Percentiles rank a stretch among this genome's conserved stretches.
Evolutionary conservation across 129 eudicot species (phyloP).

Genomic region (Ambrosia artemisiifolia): DNA sequence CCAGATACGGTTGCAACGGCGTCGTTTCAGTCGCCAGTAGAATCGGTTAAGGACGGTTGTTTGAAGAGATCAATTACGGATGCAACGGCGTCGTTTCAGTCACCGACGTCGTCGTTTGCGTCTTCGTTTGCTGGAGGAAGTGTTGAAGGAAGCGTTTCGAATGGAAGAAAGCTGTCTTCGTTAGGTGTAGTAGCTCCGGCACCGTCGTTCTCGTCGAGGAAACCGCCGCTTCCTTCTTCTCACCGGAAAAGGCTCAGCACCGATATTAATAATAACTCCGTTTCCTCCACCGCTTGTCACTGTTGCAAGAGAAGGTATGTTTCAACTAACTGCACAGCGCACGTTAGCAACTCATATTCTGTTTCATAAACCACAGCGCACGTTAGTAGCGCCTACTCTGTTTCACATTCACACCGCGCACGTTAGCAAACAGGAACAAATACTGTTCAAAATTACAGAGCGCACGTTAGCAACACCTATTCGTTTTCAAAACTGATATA

Average conservation of each 20-base stretch:
- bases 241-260: constrained; percentile 45
- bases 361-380: too few species aligned
- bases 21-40: too few species aligned
- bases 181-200: constrained; percentile 29
- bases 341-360: constrained; percentile 2
- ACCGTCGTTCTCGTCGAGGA: constrained; percentile 44
- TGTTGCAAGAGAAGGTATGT: constrained; percentile 63
- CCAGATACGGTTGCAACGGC: too few species aligned
- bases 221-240: constrained; percentile 59
- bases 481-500: not conserved
- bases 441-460: not conserved
- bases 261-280: too few species aligned
- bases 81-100: constrained; percentile 31
- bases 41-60: constrained; percentile 3
- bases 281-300: constrained; percentile 30
- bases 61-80: constrained; percentile 22
- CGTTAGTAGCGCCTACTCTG: too few species aligned
- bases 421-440: too few species aligned
- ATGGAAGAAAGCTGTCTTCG: constrained; percentile 44
- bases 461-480: too few species aligned
- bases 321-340: not conserved
- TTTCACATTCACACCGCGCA: too few species aligned
- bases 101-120: constrained; percentile 46
- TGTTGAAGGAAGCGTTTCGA: constrained; percentile 55
- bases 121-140: constrained; percentile 52